A percentile compares a stretch with the other conserved stretches of the same genome.
Conservation (phyloP, 2,329 filamentous ascomycete genomes). For the Trichophyton simii region DNA sequence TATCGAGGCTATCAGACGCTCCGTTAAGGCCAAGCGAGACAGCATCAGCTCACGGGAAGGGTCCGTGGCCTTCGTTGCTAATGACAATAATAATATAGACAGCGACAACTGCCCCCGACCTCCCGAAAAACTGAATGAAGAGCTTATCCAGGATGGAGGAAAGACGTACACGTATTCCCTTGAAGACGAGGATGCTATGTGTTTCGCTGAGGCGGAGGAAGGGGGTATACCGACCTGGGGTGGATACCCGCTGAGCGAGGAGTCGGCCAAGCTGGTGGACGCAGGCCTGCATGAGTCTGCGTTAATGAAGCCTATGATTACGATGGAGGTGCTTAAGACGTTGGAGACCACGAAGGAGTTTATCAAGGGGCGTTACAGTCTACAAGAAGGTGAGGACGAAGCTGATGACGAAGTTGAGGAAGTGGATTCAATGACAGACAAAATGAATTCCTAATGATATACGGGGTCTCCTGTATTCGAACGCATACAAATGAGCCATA, state of each 20-base stretch:
- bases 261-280: background rate
- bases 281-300: background rate
- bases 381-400: background rate
- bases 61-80: background rate
- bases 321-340: background rate
- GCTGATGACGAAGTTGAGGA: background rate
- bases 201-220: background rate
- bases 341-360: background rate
- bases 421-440: background rate
- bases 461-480: background rate
- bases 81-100: background rate
- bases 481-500: background rate
- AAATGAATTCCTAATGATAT: background rate
- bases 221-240: background rate
- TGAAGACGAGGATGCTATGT: background rate
- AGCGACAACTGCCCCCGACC: background rate
- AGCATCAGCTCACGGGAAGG: background rate
- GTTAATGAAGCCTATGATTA: slow-evolving; percentile 4
- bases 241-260: background rate
- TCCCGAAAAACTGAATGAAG: background rate
- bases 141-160: background rate
- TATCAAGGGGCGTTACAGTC: background rate
- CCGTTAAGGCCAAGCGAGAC: slow-evolving; percentile 1
- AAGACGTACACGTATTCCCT: background rate
- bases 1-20: slow-evolving; percentile 7